These are phyloP conservation scores for Acer saccharum DNA, from an alignment of 345 rosid genomes.

Conservation along the genomic window DNA sequence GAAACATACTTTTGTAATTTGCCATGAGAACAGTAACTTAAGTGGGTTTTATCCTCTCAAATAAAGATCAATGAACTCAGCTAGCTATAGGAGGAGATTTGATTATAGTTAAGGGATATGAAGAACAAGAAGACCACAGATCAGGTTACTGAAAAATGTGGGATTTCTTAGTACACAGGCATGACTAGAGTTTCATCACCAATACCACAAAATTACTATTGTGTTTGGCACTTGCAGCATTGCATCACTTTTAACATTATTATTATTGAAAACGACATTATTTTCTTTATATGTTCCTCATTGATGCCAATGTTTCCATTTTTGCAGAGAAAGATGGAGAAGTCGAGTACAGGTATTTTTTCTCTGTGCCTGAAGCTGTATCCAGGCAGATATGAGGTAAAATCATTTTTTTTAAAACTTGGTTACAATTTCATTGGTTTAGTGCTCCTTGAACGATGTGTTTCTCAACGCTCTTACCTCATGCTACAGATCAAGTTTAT, in stretches of 20 bases:
- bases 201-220: too few relatives aligned
- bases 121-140: slow-evolving; percentile 1
- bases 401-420: not conserved
- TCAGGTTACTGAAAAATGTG: not conserved
- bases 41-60: not conserved
- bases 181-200: not conserved
- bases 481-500: slow-evolving; percentile 77
- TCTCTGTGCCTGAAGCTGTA: slow-evolving; percentile 68
- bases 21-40: not conserved
- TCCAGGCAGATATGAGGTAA: slow-evolving; percentile 92
- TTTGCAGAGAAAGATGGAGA: slow-evolving; percentile 89
- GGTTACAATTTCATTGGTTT: not conserved
- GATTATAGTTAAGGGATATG: not conserved
- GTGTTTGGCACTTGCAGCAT: not conserved
- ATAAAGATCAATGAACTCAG: not conserved
- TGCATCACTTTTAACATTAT: not conserved
- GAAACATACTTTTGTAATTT: not conserved
- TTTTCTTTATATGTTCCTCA: not conserved
- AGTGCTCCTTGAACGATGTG: not conserved
- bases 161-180: not conserved
- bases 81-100: not conserved
- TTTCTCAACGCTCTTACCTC: slow-evolving; percentile 16
- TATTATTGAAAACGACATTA: too few relatives aligned
- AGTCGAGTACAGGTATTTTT: slow-evolving; percentile 65
- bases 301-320: not conserved